Evolutionary conservation across 768 basidiomycete species (phyloP).

Genomic region (Imleria badia): DNA sequence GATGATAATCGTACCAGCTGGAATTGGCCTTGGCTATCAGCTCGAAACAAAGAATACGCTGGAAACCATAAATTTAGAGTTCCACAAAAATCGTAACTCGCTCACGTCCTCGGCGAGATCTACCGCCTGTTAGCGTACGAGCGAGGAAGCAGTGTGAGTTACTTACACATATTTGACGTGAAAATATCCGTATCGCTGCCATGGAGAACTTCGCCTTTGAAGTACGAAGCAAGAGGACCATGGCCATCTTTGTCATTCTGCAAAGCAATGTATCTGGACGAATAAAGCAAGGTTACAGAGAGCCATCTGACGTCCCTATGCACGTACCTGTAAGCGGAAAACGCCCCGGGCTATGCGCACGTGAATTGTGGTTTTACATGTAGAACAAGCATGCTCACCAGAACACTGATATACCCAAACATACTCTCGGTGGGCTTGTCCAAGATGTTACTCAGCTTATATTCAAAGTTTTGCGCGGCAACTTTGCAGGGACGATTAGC

Average conservation of each 20-base stretch:
- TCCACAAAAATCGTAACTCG: background rate
- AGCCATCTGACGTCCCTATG: background rate
- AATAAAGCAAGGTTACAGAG: slow-evolving; percentile 1
- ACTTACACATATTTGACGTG: slow-evolving; percentile 93
- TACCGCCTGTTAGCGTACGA: slow-evolving; percentile 30
- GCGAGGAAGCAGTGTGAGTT: background rate
- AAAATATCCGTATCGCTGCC: slow-evolving; percentile 89
- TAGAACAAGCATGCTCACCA: slow-evolving; percentile 45
- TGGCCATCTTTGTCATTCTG: slow-evolving; percentile 79
- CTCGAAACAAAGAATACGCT: slow-evolving; percentile 85
- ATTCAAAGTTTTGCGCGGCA: slow-evolving; percentile 95
- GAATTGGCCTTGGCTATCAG: slow-evolving; percentile 74
- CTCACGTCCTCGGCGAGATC: slow-evolving; percentile 88
- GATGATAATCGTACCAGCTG: slow-evolving; percentile 55
- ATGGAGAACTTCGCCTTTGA: slow-evolving; percentile 89
- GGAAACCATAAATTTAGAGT: slow-evolving; percentile 12
- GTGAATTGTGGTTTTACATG: slow-evolving; percentile 10
- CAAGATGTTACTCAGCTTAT: slow-evolving; percentile 87
- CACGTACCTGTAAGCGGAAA: slow-evolving; percentile 77
- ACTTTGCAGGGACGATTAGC: slow-evolving; percentile 41
- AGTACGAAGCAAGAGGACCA: slow-evolving; percentile 93
- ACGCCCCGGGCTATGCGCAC: slow-evolving; percentile 75
- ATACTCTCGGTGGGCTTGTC: slow-evolving; percentile 88
- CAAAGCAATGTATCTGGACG: slow-evolving; percentile 73
- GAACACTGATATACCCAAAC: slow-evolving; percentile 95